Base-by-base conservation (phyloP, 164 flowering plant genomes). In the Dillenia suffruticosa region DNA sequence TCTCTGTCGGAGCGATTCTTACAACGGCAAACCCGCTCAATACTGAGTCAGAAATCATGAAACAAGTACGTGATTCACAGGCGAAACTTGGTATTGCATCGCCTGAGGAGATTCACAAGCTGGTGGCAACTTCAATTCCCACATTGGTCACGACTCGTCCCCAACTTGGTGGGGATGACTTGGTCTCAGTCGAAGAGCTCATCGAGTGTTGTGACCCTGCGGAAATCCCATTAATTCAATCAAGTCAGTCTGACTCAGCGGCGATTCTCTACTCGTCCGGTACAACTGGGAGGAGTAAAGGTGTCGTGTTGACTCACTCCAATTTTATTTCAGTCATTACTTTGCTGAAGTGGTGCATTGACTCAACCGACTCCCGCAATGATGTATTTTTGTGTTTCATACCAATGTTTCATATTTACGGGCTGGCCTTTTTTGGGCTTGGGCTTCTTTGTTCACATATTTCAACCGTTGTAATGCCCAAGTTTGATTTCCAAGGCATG, bases 401-500 rank as follows among this genome's bases (percentile, higher is more conserved):
- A 17, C 96, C 96, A 0, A 80, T 90, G 84, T 90, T 90, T 63
- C 96, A 88, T 67, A 70, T 88, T 55, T 90, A 85, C 56, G 94
- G 96, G 8, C 80, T 90, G 0, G 81, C 72, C 0, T 79, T 84
- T 69, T 86, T 90, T 45, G 87, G 64, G 16, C 69, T 83, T 0
- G 90, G 92, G 12, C 58, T 85, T 64, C 63, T 90, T 22, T 57
- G 70, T 9, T 46, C 54, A 0, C 87, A 86, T 1, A 32, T 49
- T 45, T 85, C 86, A 9, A 70, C 72, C 0, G 89, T 86, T 0
- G 1, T 86, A 43, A 82, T 88, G 90, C 78, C 68, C n/a, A 75
- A 57, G 49, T 87, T 68, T 32, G 87, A 89, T 15, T 64, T 87
- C 26, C 65, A 61, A 45, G 72, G 66, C 12, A 85, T 85, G 93